phyloP scores from a whole-genome alignment of 2,329 filamentous ascomycete genomes.

The Didymella lethalis region DNA sequence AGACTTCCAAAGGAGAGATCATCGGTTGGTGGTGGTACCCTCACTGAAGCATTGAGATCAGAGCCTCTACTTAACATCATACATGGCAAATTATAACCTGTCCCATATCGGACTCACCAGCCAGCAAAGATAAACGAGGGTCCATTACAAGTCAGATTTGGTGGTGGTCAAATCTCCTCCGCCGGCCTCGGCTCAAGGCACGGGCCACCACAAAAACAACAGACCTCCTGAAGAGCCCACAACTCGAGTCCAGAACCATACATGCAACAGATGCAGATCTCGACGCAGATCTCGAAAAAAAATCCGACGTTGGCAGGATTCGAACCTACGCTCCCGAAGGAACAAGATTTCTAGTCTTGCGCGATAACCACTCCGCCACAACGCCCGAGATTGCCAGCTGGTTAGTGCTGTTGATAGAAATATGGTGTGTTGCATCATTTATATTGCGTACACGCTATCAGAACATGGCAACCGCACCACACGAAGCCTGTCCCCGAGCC shows the following conservation, averaged over 20 bases:
- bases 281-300: neutral
- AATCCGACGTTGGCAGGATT: neutral
- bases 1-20: no score
- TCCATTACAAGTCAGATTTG: neutral
- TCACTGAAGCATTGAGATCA: no score
- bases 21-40: neutral
- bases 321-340: constrained; percentile 2
- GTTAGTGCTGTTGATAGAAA: neutral
- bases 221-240: neutral
- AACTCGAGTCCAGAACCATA: neutral
- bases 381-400: neutral
- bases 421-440: no score
- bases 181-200: neutral
- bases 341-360: constrained; percentile 3
- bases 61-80: no score
- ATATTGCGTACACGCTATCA: no score
- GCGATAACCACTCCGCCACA: constrained; percentile 2
- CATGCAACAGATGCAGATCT: neutral
- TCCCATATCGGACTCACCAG: neutral
- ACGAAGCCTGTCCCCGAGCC: no score
- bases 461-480: no score
- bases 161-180: neutral
- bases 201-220: neutral
- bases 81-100: no score
- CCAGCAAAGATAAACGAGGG: neutral